These are phyloP conservation scores for Euphorbia neoarborescens DNA, from an alignment of 441 rosid genomes.

Conservation along the genomic window DNA sequence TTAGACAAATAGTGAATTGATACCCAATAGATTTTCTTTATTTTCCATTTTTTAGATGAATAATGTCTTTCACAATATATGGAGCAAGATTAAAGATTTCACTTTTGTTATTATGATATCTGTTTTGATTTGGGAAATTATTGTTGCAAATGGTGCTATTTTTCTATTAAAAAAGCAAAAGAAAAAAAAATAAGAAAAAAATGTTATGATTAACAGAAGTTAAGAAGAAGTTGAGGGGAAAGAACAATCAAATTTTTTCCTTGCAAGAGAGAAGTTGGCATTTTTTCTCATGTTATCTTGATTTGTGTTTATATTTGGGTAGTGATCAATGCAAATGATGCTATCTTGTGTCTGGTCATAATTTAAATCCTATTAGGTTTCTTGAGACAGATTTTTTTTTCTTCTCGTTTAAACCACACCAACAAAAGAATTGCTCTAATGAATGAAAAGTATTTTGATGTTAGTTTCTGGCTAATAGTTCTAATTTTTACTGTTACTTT, in stretches of 20 bases:
- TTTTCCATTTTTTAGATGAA: background rate
- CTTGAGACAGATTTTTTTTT: background rate
- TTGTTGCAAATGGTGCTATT: background rate
- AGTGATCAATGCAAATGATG: background rate
- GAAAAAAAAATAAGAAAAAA: background rate
- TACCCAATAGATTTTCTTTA: background rate
- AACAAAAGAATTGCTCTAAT: slow-evolving; percentile 1
- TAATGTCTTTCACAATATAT: background rate
- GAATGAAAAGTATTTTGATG: slow-evolving; percentile 6
- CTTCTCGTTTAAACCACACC: background rate
- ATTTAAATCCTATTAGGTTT: background rate
- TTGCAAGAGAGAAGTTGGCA: background rate
- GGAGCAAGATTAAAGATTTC: background rate
- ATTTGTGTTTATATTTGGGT: background rate
- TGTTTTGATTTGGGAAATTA: background rate
- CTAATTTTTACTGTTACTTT: slow-evolving; percentile 31
- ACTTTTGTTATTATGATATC: background rate
- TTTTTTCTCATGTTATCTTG: background rate
- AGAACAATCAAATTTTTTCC: background rate
- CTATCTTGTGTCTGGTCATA: background rate
- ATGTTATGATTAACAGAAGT: background rate
- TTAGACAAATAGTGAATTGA: background rate
- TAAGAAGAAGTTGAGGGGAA: background rate
- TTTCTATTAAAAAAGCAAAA: background rate
- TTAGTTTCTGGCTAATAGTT: slow-evolving; percentile 9